Evolutionary conservation across 106 monocot genomes (phyloP), one percentile per base, ranked within the genome.

Genomic region (Dendrobium chrysotoxum): DNA sequence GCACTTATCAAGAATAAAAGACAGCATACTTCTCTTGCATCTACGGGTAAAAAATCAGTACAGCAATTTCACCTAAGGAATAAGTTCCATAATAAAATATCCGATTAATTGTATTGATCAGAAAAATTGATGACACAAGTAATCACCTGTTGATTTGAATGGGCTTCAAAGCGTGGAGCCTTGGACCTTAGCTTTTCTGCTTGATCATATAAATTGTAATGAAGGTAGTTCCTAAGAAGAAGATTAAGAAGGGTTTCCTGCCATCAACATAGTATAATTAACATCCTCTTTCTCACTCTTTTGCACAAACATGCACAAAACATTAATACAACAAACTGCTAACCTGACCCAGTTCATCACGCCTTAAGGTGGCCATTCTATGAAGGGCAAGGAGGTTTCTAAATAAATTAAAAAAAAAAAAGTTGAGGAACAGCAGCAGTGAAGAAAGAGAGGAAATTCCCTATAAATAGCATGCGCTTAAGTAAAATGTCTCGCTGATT

Each of bases 191-290:
- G 88, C 71, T 99, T 99, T 80, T 99, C 99, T 68, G 99, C 95
- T 74, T 95, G 95, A 66, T 95, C 95, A 72, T 95, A 99, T 50
- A 99, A 88, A 84, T 99, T 99, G 83, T 99, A 95, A 67, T 99
- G 99, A n/a, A 99, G 99, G 74, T 99, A 99, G 83, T 99, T 99
- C 82, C 95, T 91, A 73, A 99, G 99, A 44, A 99, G 86, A 71
- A 99, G 87, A 79, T 99, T 99, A 13, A 99, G 89, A 80, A 99
- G 93, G 20, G 99, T 99, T 83, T 99, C 99, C 99, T 99, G 90
- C 83, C 83, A 38, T 21, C 15, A 53, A 67, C 53, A 5, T n/a
- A 78, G 55, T 28, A 84, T 15, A 84, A 66, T 53, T 25, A 65
- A 38, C 35, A 75, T 35, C 40, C 45, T n/a, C 8, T 11, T 2